Evolutionary conservation across 2,329 filamentous ascomycete species (phyloP).

Genomic region (Penicillium aurantiogriseum): DNA sequence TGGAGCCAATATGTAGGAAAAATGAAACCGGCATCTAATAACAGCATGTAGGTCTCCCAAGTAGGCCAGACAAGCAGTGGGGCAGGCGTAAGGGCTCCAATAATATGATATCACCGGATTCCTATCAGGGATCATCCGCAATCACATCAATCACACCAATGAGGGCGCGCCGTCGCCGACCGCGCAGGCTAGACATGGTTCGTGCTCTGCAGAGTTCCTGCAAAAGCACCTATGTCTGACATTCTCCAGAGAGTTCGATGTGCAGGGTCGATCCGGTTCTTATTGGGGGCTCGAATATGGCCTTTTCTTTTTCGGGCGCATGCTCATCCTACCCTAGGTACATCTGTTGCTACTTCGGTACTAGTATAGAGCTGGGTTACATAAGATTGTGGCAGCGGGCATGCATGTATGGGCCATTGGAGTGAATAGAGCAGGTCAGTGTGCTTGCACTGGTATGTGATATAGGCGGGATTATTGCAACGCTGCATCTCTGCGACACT

Average conservation of each 20-base stretch:
- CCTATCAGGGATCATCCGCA: background rate
- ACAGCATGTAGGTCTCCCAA: background rate
- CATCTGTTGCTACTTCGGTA: background rate
- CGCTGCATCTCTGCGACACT: constrained; percentile 5
- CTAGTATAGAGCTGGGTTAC: background rate
- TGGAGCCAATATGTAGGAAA: background rate
- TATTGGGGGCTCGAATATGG: background rate
- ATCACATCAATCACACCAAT: background rate
- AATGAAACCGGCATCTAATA: constrained; percentile 4
- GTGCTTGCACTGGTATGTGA: constrained; percentile 11
- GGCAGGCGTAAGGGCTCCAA: constrained; percentile 6
- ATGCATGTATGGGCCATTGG: background rate
- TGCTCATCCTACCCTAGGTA: background rate
- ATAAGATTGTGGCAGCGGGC: constrained; percentile 1
- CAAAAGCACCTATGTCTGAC: constrained; percentile 9
- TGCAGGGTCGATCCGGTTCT: constrained; percentile 5
- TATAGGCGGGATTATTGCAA: constrained; percentile 8
- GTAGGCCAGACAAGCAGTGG: background rate
- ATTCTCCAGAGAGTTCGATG: constrained; percentile 8
- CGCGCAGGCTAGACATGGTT: background rate
- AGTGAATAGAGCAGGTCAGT: background rate
- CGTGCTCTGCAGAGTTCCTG: constrained; percentile 8
- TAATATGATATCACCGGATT: constrained; percentile 10
- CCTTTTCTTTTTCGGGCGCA: background rate
- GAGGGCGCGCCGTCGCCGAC: background rate